A percentile compares a stretch with the other conserved stretches of the same genome.
Conservation (phyloP, 495 filamentous ascomycete species). For the Hypoxylon rickii region DNA sequence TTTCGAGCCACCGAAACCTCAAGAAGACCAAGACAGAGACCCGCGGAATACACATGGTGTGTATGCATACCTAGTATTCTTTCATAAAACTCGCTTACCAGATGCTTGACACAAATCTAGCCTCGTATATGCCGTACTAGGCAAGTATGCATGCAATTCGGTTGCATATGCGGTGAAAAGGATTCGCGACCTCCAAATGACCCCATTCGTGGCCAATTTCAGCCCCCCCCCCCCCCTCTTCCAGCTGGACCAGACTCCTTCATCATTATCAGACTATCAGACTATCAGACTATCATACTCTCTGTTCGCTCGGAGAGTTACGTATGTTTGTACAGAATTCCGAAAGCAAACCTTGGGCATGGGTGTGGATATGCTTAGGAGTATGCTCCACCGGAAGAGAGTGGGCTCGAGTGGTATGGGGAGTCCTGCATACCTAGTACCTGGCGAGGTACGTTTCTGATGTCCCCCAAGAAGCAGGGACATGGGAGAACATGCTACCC, state of each 20-base stretch:
- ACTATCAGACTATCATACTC: no score
- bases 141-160: slow-evolving; percentile 2
- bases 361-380: no score
- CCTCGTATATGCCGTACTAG: slow-evolving; percentile 1
- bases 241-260: slow-evolving; percentile 9
- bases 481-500: background rate
- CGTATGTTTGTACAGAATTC: slow-evolving; percentile 5
- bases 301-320: no score
- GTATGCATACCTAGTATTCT: no score
- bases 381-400: no score
- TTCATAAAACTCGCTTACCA: background rate
- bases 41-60: background rate
- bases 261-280: slow-evolving; percentile 10
- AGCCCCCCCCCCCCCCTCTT: slow-evolving; percentile 1
- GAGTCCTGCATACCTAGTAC: slow-evolving; percentile 14
- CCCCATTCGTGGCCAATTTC: slow-evolving; percentile 3
- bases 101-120: background rate
- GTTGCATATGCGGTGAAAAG: slow-evolving; percentile 6
- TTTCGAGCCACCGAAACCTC: background rate
- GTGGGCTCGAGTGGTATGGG: slow-evolving; percentile 3
- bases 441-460: no score
- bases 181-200: background rate
- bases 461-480: slow-evolving; percentile 4
- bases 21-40: background rate
- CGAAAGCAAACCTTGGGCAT: slow-evolving; percentile 11